phyloP scores from a whole-genome alignment of 352 stramenopile species.

The Elongisporangium prolatum region DNA sequence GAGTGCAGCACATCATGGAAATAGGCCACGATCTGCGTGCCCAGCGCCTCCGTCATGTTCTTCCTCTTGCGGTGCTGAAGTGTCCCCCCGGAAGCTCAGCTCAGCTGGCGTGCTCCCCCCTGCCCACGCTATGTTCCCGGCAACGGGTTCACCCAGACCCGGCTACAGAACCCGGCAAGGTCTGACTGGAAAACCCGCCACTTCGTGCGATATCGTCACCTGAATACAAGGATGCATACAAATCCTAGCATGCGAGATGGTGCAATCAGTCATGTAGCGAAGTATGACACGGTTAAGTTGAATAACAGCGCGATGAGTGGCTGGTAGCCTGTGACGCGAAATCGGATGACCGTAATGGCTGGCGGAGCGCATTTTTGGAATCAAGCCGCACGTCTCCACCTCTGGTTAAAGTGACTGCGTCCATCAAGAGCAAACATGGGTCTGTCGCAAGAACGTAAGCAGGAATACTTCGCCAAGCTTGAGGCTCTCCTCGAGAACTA shows the following conservation, averaged over 20 bases:
- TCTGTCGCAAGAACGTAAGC: conserved; percentile 96
- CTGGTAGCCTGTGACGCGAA: not conserved
- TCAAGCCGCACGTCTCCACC: conserved; percentile 81
- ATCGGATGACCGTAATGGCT: not conserved
- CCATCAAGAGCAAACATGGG: conserved; percentile 74
- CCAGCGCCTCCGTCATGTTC: conserved; percentile 45
- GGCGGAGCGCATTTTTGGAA: conserved; percentile 31
- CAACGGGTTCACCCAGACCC: not conserved
- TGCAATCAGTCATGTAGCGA: not conserved
- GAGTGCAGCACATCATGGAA: conserved; percentile 82
- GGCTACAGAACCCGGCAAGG: not conserved
- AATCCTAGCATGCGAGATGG: conserved; percentile 8
- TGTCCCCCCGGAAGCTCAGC: not conserved
- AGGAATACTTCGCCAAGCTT: conserved; percentile 97
- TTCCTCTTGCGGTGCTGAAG: conserved; percentile 1
- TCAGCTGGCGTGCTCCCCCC: not conserved
- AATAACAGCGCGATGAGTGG: not conserved
- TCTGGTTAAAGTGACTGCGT: conserved; percentile 88
- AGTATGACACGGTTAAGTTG: conserved; percentile 3
- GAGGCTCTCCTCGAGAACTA: conserved; percentile 95
- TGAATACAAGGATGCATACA: conserved; percentile 9
- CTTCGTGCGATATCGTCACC: not conserved
- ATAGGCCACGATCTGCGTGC: conserved; percentile 57
- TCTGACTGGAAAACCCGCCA: not conserved
- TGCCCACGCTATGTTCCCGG: not conserved